Conservation (phyloP, 345 rosid genomes). For the Syzygium grande region DNA sequence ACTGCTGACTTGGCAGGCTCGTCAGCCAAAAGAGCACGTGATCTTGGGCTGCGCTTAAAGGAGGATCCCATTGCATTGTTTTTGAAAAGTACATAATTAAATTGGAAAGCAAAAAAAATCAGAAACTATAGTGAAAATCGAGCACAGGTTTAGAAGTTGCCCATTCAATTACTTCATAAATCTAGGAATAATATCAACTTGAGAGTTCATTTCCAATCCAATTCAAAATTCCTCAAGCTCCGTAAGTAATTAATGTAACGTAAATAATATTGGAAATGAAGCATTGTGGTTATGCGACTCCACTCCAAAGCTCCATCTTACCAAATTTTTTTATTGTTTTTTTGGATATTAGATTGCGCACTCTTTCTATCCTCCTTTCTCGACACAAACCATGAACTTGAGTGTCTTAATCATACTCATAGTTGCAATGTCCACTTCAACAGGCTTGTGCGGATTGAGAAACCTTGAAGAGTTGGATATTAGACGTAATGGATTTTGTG, state of each 20-base stretch:
- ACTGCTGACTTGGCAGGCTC: neutral
- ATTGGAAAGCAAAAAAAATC: too few relatives aligned
- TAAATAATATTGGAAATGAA: neutral
- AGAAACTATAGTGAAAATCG: too few relatives aligned
- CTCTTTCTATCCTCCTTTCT: neutral
- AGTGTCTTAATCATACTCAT: neutral
- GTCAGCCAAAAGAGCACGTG: neutral
- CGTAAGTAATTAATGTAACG: neutral
- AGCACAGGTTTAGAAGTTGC: neutral
- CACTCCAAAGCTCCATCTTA: too few relatives aligned
- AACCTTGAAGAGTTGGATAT: slow-evolving; percentile 1
- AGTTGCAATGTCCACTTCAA: neutral
- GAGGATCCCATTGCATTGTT: neutral
- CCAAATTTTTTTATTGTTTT: neutral
- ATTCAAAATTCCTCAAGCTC: too few relatives aligned
- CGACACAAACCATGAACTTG: neutral
- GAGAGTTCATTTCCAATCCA: neutral
- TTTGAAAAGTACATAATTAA: neutral
- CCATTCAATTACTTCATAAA: neutral
- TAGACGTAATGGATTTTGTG: neutral
- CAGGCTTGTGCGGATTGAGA: neutral
- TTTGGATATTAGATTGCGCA: neutral
- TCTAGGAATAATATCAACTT: neutral
- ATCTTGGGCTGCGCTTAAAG: fast-evolving
- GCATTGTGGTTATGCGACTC: neutral